These are phyloP conservation scores for Halenospora varia DNA, from an alignment of 495 filamentous ascomycete genomes.

Conservation along the genomic window DNA sequence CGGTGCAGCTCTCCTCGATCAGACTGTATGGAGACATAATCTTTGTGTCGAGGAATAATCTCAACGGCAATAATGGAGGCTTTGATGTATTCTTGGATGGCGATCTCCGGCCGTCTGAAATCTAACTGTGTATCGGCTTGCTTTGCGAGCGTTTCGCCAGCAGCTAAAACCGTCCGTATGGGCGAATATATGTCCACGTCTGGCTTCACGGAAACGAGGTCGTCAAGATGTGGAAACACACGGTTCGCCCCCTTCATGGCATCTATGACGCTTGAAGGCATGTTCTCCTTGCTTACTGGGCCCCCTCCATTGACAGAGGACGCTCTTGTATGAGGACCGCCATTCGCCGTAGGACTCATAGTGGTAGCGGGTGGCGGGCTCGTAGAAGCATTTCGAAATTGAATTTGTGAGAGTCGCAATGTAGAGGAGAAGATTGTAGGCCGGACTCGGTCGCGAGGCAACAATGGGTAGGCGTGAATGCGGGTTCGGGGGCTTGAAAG, in stretches of 20 bases:
- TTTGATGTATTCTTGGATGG: conserved; percentile 67
- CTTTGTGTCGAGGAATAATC: conserved; percentile 67
- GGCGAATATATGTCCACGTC: conserved; percentile 40
- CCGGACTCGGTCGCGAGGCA: background rate
- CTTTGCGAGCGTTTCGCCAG: conserved; percentile 43
- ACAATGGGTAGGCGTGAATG: background rate
- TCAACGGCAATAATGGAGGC: conserved; percentile 73
- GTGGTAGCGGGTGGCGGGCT: background rate
- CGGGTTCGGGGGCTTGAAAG: background rate
- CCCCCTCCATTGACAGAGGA: conserved; percentile 12
- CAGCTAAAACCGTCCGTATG: conserved; percentile 44
- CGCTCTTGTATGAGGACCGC: conserved; percentile 17
- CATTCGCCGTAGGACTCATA: conserved; percentile 23
- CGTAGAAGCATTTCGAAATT: conserved; percentile 13
- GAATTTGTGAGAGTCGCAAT: background rate
- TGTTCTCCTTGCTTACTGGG: conserved; percentile 9
- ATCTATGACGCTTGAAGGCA: background rate
- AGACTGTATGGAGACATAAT: conserved; percentile 49
- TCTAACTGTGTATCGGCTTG: conserved; percentile 48
- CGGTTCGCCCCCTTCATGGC: conserved; percentile 22
- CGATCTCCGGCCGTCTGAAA: conserved; percentile 47
- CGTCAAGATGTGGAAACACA: conserved; percentile 68
- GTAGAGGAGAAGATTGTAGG: background rate
- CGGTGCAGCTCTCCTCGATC: conserved; percentile 41
- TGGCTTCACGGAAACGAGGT: conserved; percentile 51